Conservation (phyloP, 2,329 filamentous ascomycete species). For the Ilyonectria destructans region DNA sequence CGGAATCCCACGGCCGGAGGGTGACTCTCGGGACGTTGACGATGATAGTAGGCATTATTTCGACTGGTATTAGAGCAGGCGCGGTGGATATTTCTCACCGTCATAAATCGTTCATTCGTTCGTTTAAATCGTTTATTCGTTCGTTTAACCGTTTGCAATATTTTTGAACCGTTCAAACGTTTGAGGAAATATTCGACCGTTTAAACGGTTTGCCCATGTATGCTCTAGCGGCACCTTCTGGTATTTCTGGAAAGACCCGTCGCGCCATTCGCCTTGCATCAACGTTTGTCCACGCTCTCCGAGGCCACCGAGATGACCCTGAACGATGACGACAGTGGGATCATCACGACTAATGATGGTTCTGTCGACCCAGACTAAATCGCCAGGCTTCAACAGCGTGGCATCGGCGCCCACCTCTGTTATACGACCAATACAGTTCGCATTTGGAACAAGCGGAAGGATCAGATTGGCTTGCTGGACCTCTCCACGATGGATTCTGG, state of each 20-base stretch:
- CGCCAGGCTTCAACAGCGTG: neutral
- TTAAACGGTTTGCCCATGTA: too few relatives aligned
- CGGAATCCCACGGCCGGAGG: too few relatives aligned
- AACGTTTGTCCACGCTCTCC: neutral
- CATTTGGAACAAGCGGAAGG: slow-evolving; percentile 23
- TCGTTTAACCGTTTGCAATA: too few relatives aligned
- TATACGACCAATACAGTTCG: slow-evolving; percentile 26
- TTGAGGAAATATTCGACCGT: too few relatives aligned
- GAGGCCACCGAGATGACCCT: slow-evolving; percentile 22
- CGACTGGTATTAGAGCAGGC: too few relatives aligned
- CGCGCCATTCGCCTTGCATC: slow-evolving; percentile 18
- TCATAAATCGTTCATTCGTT: too few relatives aligned
- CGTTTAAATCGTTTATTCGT: too few relatives aligned
- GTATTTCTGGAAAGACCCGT: slow-evolving; percentile 8
- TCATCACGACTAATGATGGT: slow-evolving; percentile 24
- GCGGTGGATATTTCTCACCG: too few relatives aligned
- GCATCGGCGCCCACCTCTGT: slow-evolving; percentile 9
- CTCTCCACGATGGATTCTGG: slow-evolving; percentile 14
- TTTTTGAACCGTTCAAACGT: too few relatives aligned
- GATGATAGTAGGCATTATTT: too few relatives aligned
- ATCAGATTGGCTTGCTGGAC: slow-evolving; percentile 16
- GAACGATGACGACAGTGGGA: slow-evolving; percentile 25
- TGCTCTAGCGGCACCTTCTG: slow-evolving; percentile 13
- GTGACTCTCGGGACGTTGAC: too few relatives aligned
- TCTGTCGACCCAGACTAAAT: slow-evolving; percentile 22